Conservation (phyloP, 257 asterid species). For the Ilex asprella region DNA sequence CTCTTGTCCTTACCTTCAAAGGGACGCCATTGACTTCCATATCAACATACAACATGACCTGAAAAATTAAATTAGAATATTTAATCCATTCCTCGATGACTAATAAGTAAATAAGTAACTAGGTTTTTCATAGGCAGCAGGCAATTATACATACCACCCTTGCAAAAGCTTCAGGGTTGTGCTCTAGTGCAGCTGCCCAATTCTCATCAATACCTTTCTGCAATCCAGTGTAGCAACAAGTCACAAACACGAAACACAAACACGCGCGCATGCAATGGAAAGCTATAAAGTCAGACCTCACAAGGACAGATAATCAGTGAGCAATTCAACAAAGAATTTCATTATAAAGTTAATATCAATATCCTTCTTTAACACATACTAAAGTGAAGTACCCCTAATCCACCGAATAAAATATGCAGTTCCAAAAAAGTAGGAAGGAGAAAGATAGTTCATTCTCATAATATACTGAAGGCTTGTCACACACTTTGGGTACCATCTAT, state of each 20-base stretch:
- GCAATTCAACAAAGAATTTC: neutral
- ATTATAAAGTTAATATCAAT: no score
- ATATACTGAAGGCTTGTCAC: no score
- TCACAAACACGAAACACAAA: neutral
- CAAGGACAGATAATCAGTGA: neutral
- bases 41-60: constrained; percentile 98
- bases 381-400: no score
- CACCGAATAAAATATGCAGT: no score
- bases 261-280: neutral
- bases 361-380: no score
- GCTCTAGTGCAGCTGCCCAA: constrained; percentile 94
- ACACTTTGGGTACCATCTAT: no score
- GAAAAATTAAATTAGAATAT: constrained; percentile 16
- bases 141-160: constrained; percentile 65
- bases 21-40: constrained; percentile 99
- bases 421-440: no score
- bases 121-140: neutral
- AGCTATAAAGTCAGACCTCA: neutral
- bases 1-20: constrained; percentile 55
- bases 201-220: constrained; percentile 99
- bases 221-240: constrained; percentile 2
- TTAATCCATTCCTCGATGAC: neutral
- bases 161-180: constrained; percentile 96
- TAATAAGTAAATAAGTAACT: constrained; percentile 2
- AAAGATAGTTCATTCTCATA: no score